These are phyloP conservation scores for Zymoseptoria crescenta DNA, from an alignment of 2,329 filamentous ascomycete genomes.

Conservation along the genomic window DNA sequence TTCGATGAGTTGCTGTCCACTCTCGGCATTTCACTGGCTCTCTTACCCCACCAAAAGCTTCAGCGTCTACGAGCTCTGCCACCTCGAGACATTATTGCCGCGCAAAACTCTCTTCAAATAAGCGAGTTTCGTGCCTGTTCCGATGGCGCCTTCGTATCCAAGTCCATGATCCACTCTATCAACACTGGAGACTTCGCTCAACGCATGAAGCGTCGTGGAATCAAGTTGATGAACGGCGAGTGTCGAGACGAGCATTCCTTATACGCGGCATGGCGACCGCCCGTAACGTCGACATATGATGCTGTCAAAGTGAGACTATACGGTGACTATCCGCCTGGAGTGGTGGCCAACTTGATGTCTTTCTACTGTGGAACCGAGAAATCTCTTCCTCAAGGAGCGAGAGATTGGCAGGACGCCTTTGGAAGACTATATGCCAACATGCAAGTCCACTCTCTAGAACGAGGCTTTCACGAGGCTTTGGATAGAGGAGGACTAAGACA, in stretches of 20 bases:
- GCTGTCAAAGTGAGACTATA: constrained; percentile 40
- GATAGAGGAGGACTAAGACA: constrained; percentile 33
- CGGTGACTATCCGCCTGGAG: constrained; percentile 44
- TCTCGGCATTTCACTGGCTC: constrained; percentile 36
- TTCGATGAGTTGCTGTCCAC: constrained; percentile 43
- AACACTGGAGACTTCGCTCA: constrained; percentile 43
- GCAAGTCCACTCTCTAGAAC: constrained; percentile 47
- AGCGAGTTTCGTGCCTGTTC: constrained; percentile 49
- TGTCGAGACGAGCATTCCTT: constrained; percentile 47
- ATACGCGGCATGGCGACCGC: constrained; percentile 46
- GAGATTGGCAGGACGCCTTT: constrained; percentile 46
- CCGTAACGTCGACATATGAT: constrained; percentile 33
- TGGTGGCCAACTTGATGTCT: constrained; percentile 38
- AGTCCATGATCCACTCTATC: constrained; percentile 39
- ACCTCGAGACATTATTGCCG: constrained; percentile 35
- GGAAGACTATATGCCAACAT: constrained; percentile 50
- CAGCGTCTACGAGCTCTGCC: constrained; percentile 36
- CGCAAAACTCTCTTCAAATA: constrained; percentile 36
- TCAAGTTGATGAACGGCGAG: constrained; percentile 48
- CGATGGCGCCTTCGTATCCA: constrained; percentile 42
- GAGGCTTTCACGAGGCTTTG: constrained; percentile 44
- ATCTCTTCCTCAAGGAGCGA: constrained; percentile 32
- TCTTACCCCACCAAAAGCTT: constrained; percentile 40
- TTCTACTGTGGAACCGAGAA: constrained; percentile 36
- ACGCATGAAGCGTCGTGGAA: constrained; percentile 37